Conservation (phyloP, 2,329 filamentous ascomycete genomes). For the Rhexocercosporidium sp. region DNA sequence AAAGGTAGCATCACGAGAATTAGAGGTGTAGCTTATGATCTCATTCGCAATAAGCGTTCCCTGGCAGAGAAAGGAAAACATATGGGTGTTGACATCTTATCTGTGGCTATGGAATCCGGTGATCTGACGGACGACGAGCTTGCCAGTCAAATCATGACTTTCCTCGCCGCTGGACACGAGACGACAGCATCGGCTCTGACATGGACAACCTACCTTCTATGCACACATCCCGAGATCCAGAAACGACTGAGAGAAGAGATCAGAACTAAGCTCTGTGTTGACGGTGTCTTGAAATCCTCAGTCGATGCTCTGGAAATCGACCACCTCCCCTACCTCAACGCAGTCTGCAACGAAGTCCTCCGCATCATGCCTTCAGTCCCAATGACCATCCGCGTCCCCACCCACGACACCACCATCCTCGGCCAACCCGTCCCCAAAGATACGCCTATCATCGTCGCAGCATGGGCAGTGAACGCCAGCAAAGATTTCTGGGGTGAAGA, state of each 20-base stretch:
- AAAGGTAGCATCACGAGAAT: slow-evolving; percentile 60
- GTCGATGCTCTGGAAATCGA: slow-evolving; percentile 65
- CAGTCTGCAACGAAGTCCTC: slow-evolving; percentile 77
- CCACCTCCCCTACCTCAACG: slow-evolving; percentile 77
- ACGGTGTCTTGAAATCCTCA: slow-evolving; percentile 43
- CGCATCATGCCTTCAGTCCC: slow-evolving; percentile 76
- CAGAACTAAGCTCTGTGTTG: slow-evolving; percentile 53
- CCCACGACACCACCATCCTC: slow-evolving; percentile 66
- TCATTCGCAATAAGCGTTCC: slow-evolving; percentile 73
- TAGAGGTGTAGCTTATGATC: slow-evolving; percentile 66
- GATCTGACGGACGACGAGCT: slow-evolving; percentile 78
- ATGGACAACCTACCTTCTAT: slow-evolving; percentile 74
- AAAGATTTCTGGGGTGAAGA: slow-evolving; percentile 75
- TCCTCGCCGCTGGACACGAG: slow-evolving; percentile 82
- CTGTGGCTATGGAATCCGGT: slow-evolving; percentile 76
- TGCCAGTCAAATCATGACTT: slow-evolving; percentile 87
- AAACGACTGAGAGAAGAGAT: slow-evolving; percentile 70
- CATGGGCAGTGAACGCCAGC: slow-evolving; percentile 72
- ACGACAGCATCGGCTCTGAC: slow-evolving; percentile 76
- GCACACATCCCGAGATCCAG: slow-evolving; percentile 68
- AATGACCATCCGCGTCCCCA: slow-evolving; percentile 69
- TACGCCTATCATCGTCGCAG: slow-evolving; percentile 68
- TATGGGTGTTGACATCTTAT: slow-evolving; percentile 74
- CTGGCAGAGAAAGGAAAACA: slow-evolving; percentile 54
- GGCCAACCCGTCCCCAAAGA: slow-evolving; percentile 71